Percentiles rank a stretch among this genome's conserved stretches.
Evolutionary conservation across 495 filamentous ascomycete genomes (phyloP).

Genomic region (Aspergillus leporis): DNA sequence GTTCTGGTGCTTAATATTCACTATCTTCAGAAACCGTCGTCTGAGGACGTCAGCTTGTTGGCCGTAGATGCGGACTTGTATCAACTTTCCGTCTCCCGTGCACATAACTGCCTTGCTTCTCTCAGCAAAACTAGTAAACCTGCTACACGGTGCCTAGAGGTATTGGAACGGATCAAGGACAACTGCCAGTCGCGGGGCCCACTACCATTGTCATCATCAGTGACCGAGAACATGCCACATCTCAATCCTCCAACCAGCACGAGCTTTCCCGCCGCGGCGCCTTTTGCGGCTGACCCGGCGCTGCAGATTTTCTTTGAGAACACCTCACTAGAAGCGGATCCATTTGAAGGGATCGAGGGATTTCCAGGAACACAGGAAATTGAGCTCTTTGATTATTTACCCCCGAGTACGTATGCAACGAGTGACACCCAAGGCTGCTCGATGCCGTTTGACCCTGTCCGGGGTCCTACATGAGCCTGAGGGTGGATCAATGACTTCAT

Average conservation of each 20-base stretch:
- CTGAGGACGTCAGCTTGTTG: not conserved
- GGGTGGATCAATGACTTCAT: too few species aligned
- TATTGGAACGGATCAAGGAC: slow-evolving; percentile 19
- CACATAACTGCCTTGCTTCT: slow-evolving; percentile 16
- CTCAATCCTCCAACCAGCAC: not conserved
- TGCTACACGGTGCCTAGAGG: slow-evolving; percentile 20
- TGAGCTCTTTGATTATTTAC: slow-evolving; percentile 20
- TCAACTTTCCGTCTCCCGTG: slow-evolving; percentile 17
- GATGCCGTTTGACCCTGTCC: not conserved
- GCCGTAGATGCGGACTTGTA: slow-evolving; percentile 15
- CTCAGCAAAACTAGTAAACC: slow-evolving; percentile 17
- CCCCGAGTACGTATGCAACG: not conserved
- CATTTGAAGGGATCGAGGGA: slow-evolving; percentile 21
- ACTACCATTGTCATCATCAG: not conserved
- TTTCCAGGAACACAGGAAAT: slow-evolving; percentile 23
- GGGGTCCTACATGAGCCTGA: not conserved
- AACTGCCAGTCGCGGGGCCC: not conserved
- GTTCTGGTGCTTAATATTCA: slow-evolving; percentile 22
- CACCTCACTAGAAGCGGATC: slow-evolving; percentile 16
- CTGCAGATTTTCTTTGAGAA: slow-evolving; percentile 26
- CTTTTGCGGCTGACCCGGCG: slow-evolving; percentile 20
- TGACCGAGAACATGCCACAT: not conserved
- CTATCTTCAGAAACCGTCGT: slow-evolving; percentile 4
- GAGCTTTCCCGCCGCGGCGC: not conserved
- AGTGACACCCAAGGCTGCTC: not conserved